Conservation (phyloP, 192 early-diverging fungal species). For the Funneliformis mosseae region DNA sequence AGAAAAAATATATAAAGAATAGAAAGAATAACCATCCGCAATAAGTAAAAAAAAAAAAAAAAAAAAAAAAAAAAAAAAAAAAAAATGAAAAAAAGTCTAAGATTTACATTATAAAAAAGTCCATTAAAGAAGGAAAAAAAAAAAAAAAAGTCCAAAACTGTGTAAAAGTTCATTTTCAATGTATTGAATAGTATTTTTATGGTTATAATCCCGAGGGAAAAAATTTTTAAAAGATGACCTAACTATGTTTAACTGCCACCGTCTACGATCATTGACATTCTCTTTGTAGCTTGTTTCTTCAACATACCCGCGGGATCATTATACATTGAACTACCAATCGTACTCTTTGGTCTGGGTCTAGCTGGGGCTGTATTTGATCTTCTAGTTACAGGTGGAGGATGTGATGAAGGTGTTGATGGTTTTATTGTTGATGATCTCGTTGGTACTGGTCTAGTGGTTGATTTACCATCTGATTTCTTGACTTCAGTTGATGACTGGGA, state of each 20-base stretch:
- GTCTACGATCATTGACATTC: constrained; percentile 16
- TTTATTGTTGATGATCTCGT: background rate
- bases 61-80: too few relatives aligned
- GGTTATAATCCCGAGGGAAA: background rate
- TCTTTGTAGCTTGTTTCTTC: constrained; percentile 7
- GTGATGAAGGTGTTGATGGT: background rate
- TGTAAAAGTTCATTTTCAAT: background rate
- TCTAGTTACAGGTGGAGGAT: background rate
- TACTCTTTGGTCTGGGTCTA: constrained; percentile 7
- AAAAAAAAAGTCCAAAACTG: background rate
- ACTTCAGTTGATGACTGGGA: background rate
- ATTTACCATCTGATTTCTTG: background rate
- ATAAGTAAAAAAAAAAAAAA: too few relatives aligned
- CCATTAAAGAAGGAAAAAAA: background rate
- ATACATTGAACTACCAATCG: background rate
- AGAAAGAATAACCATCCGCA: too few relatives aligned
- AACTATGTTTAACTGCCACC: background rate
- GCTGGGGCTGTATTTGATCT: background rate
- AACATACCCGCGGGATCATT: background rate
- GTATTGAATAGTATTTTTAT: background rate
- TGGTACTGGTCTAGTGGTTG: background rate
- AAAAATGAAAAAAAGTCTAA: too few relatives aligned
- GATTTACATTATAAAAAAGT: too few relatives aligned
- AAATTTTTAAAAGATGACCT: background rate
- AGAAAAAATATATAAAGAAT: too few relatives aligned